These are phyloP conservation scores for Metschnikowia aberdeeniae DNA, from an alignment of 805 yeast genomes.

Conservation along the genomic window DNA sequence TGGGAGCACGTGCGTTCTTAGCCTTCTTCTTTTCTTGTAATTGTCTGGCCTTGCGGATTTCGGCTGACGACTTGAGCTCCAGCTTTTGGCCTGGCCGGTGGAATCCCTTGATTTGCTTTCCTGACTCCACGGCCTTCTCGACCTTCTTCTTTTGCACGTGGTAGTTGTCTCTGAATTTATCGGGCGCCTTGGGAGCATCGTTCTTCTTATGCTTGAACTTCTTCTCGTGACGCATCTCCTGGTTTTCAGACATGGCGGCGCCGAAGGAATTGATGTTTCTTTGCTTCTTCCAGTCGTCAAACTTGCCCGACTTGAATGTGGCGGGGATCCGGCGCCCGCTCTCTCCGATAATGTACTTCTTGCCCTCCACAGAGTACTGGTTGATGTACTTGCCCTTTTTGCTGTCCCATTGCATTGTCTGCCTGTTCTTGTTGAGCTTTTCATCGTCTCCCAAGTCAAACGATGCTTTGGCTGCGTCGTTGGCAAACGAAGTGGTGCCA, in stretches of 20 bases:
- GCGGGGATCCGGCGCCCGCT: slow-evolving; percentile 93
- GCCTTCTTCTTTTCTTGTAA: slow-evolving; percentile 66
- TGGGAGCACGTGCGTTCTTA: slow-evolving; percentile 78
- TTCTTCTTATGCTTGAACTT: slow-evolving; percentile 68
- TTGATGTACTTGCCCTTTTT: slow-evolving; percentile 88
- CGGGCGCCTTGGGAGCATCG: slow-evolving; percentile 88
- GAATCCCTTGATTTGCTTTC: slow-evolving; percentile 65
- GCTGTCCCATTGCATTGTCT: slow-evolving; percentile 86
- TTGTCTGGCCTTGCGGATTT: slow-evolving; percentile 74
- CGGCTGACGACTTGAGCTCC: slow-evolving; percentile 66
- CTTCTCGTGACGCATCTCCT: slow-evolving; percentile 25
- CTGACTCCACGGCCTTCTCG: slow-evolving; percentile 71
- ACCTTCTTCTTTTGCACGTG: slow-evolving; percentile 78
- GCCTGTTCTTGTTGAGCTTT: slow-evolving; percentile 62
- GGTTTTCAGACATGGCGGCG: slow-evolving; percentile 14
- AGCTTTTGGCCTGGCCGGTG: slow-evolving; percentile 43
- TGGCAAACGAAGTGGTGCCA: slow-evolving; percentile 59
- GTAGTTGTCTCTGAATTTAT: slow-evolving; percentile 83
- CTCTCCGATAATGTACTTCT: slow-evolving; percentile 89
- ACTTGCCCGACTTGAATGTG: slow-evolving; percentile 82
- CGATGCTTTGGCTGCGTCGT: slow-evolving; percentile 79
- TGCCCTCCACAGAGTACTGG: slow-evolving; percentile 64
- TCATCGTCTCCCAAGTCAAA: slow-evolving; percentile 82
- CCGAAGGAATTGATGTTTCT: slow-evolving; percentile 50
- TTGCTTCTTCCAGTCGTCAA: slow-evolving; percentile 84